Conservation (phyloP, 2,329 filamentous ascomycete genomes). For the Xylariaceae sp. region DNA sequence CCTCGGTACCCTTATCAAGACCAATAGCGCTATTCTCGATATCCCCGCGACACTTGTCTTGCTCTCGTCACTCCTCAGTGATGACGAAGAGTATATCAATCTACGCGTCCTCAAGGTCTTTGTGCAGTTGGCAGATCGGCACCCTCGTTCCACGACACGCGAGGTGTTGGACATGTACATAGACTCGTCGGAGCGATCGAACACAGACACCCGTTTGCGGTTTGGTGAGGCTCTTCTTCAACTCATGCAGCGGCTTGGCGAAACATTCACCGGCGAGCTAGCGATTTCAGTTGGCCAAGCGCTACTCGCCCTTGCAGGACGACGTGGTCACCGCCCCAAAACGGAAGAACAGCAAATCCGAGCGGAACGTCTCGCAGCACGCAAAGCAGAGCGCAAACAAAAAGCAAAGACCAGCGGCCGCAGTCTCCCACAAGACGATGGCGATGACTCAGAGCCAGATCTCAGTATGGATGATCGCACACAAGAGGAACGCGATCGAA, state of each 20-base stretch:
- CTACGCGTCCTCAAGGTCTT: conserved; percentile 64
- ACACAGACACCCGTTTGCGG: conserved; percentile 61
- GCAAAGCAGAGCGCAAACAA: conserved; percentile 27
- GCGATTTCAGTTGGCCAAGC: conserved; percentile 52
- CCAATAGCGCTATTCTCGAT: conserved; percentile 57
- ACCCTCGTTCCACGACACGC: conserved; percentile 57
- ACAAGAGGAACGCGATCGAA: conserved; percentile 38
- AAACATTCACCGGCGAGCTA: conserved; percentile 51
- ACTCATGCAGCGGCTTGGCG: conserved; percentile 57
- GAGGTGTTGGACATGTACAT: conserved; percentile 66
- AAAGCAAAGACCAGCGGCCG: conserved; percentile 1
- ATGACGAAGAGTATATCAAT: conserved; percentile 69
- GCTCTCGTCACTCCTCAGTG: conserved; percentile 59
- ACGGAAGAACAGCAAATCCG: conserved; percentile 54
- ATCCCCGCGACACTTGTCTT: conserved; percentile 62
- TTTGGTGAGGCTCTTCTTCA: conserved; percentile 66
- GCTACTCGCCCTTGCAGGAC: conserved; percentile 60
- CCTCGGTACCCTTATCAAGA: conserved; percentile 52
- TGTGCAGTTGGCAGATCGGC: conserved; percentile 55
- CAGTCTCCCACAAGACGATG: neutral
- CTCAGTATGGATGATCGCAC: conserved; percentile 30
- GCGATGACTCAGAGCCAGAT: conserved; percentile 13
- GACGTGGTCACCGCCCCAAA: conserved; percentile 58
- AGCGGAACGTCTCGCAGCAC: conserved; percentile 44
- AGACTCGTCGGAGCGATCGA: conserved; percentile 55